Evolutionary conservation across 1,284 basidiomycete genomes (phyloP), one percentile per base, ranked within the genome.

Genomic region (Apiotrichum mycotoxinovorans): DNA sequence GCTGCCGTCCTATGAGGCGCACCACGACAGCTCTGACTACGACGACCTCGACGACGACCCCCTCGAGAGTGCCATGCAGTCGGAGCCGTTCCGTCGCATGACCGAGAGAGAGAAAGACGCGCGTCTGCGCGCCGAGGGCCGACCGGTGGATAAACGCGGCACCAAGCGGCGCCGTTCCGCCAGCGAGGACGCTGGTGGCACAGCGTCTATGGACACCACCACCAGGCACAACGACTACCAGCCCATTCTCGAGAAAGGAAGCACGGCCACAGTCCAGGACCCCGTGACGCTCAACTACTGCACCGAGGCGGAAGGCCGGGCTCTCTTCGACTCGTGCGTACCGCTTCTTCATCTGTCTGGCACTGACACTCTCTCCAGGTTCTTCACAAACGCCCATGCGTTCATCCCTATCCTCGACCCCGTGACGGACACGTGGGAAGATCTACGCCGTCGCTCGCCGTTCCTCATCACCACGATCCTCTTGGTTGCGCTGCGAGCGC

Each of bases 371-470:
- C n/a, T n/a, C n/a, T n/a, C n/a, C n/a, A 46, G 58, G 63, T 69
- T 65, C 58, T 69, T 66, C 56, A 22, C 55, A 8, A 54, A 60
- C 33, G 62, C 64, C 9, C 61, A 66, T 47, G 50, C 55, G 1
- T 69, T 63, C 45, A 58, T 69, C 25, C 68, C 68, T 3, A 54
- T 69, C 4, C 65, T 58, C 38, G 66, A 69, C 42, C 64, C 61
- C 2, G 18, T 35, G 2, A 51, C 43, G 14, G 68, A 69, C 41
- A 69, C 66, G 0, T 66, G 61, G 64, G 61, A 65, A 27, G 66
- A 65, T 23, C 59, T 69, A 18, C 56, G 68, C 8, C 37, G 41
- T 0, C 58, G 66, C 11, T 67, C 66, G 5, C 58, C 68, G 2
- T 67, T 69, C 30, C 58, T 60, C 17, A 55, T 67, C 43, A 62